Evolutionary conservation across 1,139 yeast genomes (phyloP).

Genomic region (Taiozyma sp.): DNA sequence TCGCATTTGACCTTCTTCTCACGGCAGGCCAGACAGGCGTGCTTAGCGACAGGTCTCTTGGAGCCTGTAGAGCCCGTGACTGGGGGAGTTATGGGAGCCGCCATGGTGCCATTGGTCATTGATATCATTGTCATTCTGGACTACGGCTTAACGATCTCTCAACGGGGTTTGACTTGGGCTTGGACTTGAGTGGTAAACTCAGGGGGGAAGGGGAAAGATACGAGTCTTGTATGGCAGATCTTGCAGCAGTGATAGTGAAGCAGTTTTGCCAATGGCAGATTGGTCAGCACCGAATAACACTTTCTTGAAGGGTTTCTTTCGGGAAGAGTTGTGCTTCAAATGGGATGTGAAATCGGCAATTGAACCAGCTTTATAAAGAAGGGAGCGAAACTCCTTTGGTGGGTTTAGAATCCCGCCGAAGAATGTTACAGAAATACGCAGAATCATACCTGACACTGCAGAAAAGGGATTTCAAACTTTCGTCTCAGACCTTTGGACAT

Average conservation of each 20-base stretch:
- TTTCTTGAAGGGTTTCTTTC: background rate
- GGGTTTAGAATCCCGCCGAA: background rate
- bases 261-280: background rate
- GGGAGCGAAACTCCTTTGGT: background rate
- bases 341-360: background rate
- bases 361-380: background rate
- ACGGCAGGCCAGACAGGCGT: slow-evolving; percentile 60
- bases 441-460: background rate
- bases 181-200: background rate
- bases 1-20: slow-evolving; percentile 63
- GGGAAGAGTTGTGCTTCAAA: background rate
- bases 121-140: background rate
- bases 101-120: background rate
- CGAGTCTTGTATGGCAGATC: background rate
- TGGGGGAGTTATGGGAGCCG: background rate
- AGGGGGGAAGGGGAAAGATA: too few species aligned
- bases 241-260: background rate
- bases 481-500: background rate
- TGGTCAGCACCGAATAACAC: background rate
- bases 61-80: background rate
- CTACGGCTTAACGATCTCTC: background rate
- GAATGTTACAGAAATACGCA: background rate
- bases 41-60: slow-evolving; percentile 45
- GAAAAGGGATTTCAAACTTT: background rate
- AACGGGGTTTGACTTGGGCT: background rate